Evolutionary conservation across 108 stramenopile species (phyloP), one percentile per base, ranked within the genome.

Genomic region (Parmales sp.): DNA sequence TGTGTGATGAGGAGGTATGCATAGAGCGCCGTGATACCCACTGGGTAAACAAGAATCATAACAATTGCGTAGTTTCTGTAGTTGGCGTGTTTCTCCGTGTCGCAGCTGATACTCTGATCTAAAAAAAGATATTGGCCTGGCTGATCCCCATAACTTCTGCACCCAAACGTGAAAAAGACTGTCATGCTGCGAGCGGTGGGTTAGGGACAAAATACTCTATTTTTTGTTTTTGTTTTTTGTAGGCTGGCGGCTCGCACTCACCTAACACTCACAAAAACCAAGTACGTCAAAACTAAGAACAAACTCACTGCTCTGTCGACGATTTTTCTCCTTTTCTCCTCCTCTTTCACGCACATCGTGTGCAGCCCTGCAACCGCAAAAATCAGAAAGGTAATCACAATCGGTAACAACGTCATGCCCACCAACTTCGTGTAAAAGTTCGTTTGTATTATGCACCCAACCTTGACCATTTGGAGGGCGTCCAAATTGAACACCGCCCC

Each of bases 31-130:
- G 54, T 28, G 13, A 60, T 60, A 13, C 54, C 54, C 5, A 60
- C 31, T 13, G 54, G 54, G 54, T 60, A 60, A 34, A 60, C 26
- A 13, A 60, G 31, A 28, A 60, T 60, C 54, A 60, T 60, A 1
- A 60, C 4, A 34, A 9, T 19, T 28, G 54, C 54, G 54, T 60
- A 60, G 31, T 60, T 60, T 0, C 36, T 28, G n/a, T 11, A 11
- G 0, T 19, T 23, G 29, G 29, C 13, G 31, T 60, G 54, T 11
- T 60, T 34, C 54, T 19, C 20, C 29, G 13, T 20, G 8, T 0
- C 13, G 31, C 54, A 60, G 31, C 13, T 13, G 31, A 60, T 34
- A 13, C 31, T 34, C 54, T 19, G 13, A 34, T 60, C 54, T 60
- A 20, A 28, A 34, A 34, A 4, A 18, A 60, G 20, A 34, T 60